Evolutionary conservation across 2,329 filamentous ascomycete species (phyloP).

Genomic region (Aspergillus eucalypticola): DNA sequence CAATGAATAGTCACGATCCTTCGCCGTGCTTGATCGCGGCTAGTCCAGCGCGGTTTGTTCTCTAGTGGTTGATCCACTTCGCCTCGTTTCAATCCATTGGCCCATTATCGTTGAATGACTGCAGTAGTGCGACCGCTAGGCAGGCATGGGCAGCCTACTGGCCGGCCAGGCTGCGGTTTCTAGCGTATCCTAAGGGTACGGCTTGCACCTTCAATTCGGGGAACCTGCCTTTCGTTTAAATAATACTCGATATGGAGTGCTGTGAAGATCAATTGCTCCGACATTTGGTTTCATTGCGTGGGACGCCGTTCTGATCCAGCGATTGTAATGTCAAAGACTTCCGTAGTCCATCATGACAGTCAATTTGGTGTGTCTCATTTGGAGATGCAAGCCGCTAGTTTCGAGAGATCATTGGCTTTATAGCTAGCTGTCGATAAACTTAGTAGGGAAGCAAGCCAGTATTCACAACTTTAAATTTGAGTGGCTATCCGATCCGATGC

Average conservation of each 20-base stretch:
- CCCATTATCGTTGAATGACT: slow-evolving; percentile 3
- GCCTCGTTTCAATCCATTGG: slow-evolving; percentile 5
- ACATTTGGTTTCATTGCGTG: neutral
- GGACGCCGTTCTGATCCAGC: neutral
- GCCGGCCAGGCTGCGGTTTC: neutral
- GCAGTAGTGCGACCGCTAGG: slow-evolving; percentile 4
- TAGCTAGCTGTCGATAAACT: neutral
- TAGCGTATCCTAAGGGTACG: neutral
- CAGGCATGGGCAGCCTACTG: slow-evolving; percentile 5
- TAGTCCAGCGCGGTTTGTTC: slow-evolving; percentile 10
- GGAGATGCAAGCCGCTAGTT: neutral
- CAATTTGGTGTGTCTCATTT: neutral
- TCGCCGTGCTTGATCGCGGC: slow-evolving; percentile 12
- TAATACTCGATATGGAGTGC: neutral
- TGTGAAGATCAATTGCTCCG: neutral
- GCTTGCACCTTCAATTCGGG: slow-evolving; percentile 8
- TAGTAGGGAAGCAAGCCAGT: neutral
- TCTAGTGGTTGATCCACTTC: neutral
- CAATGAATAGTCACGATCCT: slow-evolving; percentile 4
- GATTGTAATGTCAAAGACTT: neutral
- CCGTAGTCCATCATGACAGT: neutral
- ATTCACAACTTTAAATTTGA: neutral
- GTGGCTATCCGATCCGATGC: slow-evolving; percentile 6
- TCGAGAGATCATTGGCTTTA: neutral
- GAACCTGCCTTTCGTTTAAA: slow-evolving; percentile 12